Base-by-base conservation (phyloP, 441 rosid genomes). In the Hypseocharis bilobata region DNA sequence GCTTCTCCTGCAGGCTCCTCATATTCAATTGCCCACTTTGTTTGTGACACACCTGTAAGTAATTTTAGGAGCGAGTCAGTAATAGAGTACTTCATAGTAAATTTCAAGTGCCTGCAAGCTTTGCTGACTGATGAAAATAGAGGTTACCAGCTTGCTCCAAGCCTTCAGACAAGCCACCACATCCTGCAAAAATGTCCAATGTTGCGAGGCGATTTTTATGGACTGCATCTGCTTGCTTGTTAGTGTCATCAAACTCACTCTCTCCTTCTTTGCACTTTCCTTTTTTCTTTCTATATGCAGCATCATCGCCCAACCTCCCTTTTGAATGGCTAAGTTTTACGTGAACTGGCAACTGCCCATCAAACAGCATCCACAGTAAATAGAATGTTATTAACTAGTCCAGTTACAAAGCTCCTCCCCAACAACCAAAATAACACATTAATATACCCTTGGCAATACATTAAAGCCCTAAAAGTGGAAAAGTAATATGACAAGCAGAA, bases 21-120 rank as follows among this genome's bases (percentile, higher is more conserved):
- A 73, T 85, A 93, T 78, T 93, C 98, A 38, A 93, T 91, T 4
- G 93, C 91, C 98, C 98, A 90, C 56, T 87, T 93, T 25, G 97
- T 86, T 59, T 32, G 51, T 55, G 89, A 81, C 22, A 81, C 84
- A 72, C 98, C 98, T 92, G 74, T 30, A 63, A 70, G 6, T 13
- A 36, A 49, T 25, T 44, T 64, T 64, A 1, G 25, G 60, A 63
- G 23, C 44, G 62, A 25, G 8, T 47, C 34, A 38, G 23, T 55
- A 27, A 65, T 45, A 45, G 32, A 64, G 47, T 17, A 52, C 6
- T 28, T 42, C 56, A 29, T 3, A 25, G 26, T 14, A 58, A 57
- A 36, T 19, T 26, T 57, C 23, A 27, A 17, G 25, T 22, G 36
- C 26, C 22, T 10, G 16, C 62, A n/a, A 22, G 16, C 7, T 47